Conservation (phyloP, 2,329 filamentous ascomycete species). For the Aureobasidium sp. region DNA sequence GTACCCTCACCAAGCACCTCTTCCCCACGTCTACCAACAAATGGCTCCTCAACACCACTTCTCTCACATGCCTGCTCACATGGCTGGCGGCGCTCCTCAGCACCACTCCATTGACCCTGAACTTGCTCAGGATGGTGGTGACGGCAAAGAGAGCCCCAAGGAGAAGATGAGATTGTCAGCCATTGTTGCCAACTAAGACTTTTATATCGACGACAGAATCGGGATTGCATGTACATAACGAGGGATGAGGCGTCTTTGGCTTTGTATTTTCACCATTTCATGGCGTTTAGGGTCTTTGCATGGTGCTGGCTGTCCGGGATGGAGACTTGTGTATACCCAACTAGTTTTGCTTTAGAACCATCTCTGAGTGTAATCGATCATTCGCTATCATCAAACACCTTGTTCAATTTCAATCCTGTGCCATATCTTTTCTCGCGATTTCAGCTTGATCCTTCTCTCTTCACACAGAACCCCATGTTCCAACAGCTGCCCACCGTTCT, state of each 20-base stretch:
- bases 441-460: too few species aligned
- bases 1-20: conserved; percentile 19
- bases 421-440: too few species aligned
- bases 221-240: conserved; percentile 14
- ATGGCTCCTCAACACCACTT: conserved; percentile 25
- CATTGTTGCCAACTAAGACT: conserved; percentile 20
- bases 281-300: conserved; percentile 12
- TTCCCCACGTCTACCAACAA: conserved; percentile 22
- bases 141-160: conserved; percentile 29
- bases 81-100: conserved; percentile 17
- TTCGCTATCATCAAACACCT: conserved; percentile 3
- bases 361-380: conserved; percentile 4
- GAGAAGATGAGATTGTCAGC: conserved; percentile 35
- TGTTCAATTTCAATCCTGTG: neutral
- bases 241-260: conserved; percentile 13
- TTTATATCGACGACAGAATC: conserved; percentile 11
- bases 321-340: conserved; percentile 18
- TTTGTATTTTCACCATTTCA: conserved; percentile 8
- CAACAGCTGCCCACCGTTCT: conserved; percentile 6
- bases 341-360: conserved; percentile 16
- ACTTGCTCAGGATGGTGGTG: conserved; percentile 23
- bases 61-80: conserved; percentile 17
- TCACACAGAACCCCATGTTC: neutral
- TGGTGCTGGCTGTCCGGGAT: conserved; percentile 10
- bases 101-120: conserved; percentile 24